Evolutionary conservation across 352 stramenopile genomes (phyloP), one percentile per base, ranked within the genome.

Genomic region (Elongisporangium undulatum): DNA sequence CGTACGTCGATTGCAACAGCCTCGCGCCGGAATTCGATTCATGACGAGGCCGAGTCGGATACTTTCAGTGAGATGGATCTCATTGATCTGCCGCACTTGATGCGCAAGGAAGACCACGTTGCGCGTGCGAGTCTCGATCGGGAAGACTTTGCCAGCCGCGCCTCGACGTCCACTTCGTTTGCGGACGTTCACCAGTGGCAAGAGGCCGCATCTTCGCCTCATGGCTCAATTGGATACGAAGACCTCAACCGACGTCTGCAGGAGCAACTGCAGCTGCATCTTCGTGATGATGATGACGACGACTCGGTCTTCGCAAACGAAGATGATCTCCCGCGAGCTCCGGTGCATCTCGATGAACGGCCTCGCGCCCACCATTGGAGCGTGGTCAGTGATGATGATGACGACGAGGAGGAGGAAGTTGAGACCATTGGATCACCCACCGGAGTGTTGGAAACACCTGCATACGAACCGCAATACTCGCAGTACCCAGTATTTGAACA

Each of bases 41-140:
- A 75, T 49, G 76, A 69, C 52, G 74, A 87, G 23, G 72, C 77
- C 23, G 68, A 77, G 19, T 89, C 74, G 7, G 82, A 92, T 49
- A 87, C 82, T 0, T 92, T 92, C 57, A 92, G 82, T 51, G 82
- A 91, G 54, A 68, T 91, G 63, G 82, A 90, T 48, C 63, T 92
- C 53, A 75, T 77, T 10, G 79, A 89, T 45, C 67, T 92, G 12
- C 82, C 82, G 16, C 82, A 92, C 26, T 61, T 92, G 49, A 87
- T 92, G 77, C 75, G 74, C 49, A 87, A 85, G 10, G 76, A 83
- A 19, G 66, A 88, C 55, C 64, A 66, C 22, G 56, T 55, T 5
- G 49, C 53, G 19, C 58, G 61, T 50, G 10, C 49, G 4, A 53
- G 49, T 53, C 19, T 26, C 49, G 19, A 53, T 26, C 22, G 49